Percentiles rank a stretch among this genome's conserved stretches.
Evolutionary conservation across 192 early-diverging fungal genomes (phyloP).

Genomic region (Umbelopsis isabellina): DNA sequence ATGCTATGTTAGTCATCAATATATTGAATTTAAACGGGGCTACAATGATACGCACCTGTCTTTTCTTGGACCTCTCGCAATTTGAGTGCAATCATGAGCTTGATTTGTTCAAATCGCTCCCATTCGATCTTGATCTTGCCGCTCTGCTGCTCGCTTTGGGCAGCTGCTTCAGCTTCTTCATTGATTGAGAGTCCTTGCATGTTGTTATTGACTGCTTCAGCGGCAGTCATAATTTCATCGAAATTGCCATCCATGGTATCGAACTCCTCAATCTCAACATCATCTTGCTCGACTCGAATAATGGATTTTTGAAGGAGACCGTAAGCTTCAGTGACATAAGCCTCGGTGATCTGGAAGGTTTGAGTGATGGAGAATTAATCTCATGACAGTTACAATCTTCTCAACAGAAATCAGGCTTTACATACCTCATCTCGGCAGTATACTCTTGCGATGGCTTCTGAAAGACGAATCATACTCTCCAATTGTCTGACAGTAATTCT

Average conservation of each 20-base stretch:
- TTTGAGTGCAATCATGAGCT: slow-evolving; percentile 54
- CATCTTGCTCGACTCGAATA: slow-evolving; percentile 81
- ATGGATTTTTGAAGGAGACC: slow-evolving; percentile 88
- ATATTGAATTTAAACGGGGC: background rate
- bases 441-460: slow-evolving; percentile 92
- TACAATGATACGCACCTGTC: background rate
- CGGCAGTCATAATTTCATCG: slow-evolving; percentile 36
- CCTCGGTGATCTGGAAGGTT: slow-evolving; percentile 58
- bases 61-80: slow-evolving; percentile 42
- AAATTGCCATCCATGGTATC: slow-evolving; percentile 45
- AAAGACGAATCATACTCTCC: slow-evolving; percentile 94
- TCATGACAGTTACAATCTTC: background rate
- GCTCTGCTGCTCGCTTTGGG: slow-evolving; percentile 21
- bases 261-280: slow-evolving; percentile 58
- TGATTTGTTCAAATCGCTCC: slow-evolving; percentile 58
- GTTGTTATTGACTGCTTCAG: slow-evolving; percentile 34
- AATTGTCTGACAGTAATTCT: slow-evolving; percentile 97
- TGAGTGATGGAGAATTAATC: background rate
- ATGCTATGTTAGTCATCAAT: background rate
- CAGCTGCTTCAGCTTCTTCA: slow-evolving; percentile 14
- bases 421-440: slow-evolving; percentile 67
- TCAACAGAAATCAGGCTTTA: background rate
- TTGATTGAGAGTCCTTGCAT: slow-evolving; percentile 24
- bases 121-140: slow-evolving; percentile 63
- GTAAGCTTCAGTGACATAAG: slow-evolving; percentile 84